Conservation (phyloP, 176 grass and related monocot species). For the Juncus effusus region DNA sequence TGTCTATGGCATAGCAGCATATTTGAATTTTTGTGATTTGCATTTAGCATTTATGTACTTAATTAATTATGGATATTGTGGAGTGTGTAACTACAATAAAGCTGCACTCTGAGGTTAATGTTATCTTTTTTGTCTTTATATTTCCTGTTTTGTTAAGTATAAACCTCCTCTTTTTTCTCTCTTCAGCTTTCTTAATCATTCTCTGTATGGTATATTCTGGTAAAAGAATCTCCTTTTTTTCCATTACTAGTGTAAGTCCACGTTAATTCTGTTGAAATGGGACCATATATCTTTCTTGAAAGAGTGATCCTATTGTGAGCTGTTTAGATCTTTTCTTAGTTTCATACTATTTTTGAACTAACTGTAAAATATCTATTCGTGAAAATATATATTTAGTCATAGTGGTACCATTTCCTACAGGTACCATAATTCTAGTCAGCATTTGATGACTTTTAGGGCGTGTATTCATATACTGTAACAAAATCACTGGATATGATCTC, state of each 20-base stretch:
- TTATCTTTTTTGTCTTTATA: conserved; percentile 15
- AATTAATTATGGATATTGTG: conserved; percentile 16
- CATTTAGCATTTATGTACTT: conserved; percentile 5
- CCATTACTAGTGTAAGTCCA: conserved; percentile 22
- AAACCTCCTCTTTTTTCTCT: background rate
- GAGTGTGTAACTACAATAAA: conserved; percentile 22
- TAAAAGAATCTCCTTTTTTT: conserved; percentile 27
- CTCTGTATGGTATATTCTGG: conserved; percentile 12
- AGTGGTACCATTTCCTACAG: no score
- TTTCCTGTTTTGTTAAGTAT: conserved; percentile 7
- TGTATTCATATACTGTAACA: background rate
- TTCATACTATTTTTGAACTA: conserved; percentile 12
- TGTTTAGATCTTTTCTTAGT: conserved; percentile 3
- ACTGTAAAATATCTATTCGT: background rate
- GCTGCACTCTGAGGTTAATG: conserved; percentile 9
- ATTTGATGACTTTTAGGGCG: background rate
- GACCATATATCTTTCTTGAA: conserved; percentile 9
- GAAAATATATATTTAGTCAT: background rate
- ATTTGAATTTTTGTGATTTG: background rate
- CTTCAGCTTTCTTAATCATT: conserved; percentile 9
- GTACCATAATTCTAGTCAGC: background rate
- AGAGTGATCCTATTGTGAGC: background rate
- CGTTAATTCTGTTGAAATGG: conserved; percentile 12
- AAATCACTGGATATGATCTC: no score
- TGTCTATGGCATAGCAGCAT: no score